A percentile compares a stretch with the other conserved stretches of the same genome.
Conservation (phyloP, 257 asterid genomes). For the Solanum etuberosum region DNA sequence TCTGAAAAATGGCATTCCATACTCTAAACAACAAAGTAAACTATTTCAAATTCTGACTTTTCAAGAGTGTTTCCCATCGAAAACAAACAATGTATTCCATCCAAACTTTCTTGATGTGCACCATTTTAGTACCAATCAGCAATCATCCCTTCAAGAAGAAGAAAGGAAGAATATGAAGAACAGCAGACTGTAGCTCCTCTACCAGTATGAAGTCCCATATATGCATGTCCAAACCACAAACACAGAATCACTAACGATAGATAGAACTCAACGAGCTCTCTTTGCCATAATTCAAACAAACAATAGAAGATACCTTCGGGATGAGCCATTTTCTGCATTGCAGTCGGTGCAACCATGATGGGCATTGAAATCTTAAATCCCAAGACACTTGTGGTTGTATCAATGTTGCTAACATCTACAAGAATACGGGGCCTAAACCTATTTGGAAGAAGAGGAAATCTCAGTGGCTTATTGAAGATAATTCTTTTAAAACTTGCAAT, state of each 20-base stretch:
- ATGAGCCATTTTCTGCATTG: constrained; percentile 92
- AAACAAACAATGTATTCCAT: neutral
- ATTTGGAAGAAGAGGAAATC: neutral
- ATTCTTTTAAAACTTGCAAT: neutral
- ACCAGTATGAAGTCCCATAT: neutral
- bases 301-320: constrained; percentile 46
- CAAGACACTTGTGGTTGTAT: constrained; percentile 39
- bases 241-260: neutral
- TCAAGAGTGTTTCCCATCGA: neutral
- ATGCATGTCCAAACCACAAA: neutral
- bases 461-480: neutral
- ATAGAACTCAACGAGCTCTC: neutral
- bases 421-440: constrained; percentile 87
- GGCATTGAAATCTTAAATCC: constrained; percentile 78
- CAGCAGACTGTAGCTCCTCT: neutral
- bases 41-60: neutral
- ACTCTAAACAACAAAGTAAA: neutral
- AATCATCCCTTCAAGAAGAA: neutral
- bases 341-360: constrained; percentile 90
- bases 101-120: neutral
- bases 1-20: neutral
- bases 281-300: neutral
- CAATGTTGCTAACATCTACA: constrained; percentile 65
- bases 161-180: neutral
- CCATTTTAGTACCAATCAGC: neutral